Evolutionary conservation across 2,329 filamentous ascomycete species (phyloP).

Genomic region (Acrodontium crateriforme): DNA sequence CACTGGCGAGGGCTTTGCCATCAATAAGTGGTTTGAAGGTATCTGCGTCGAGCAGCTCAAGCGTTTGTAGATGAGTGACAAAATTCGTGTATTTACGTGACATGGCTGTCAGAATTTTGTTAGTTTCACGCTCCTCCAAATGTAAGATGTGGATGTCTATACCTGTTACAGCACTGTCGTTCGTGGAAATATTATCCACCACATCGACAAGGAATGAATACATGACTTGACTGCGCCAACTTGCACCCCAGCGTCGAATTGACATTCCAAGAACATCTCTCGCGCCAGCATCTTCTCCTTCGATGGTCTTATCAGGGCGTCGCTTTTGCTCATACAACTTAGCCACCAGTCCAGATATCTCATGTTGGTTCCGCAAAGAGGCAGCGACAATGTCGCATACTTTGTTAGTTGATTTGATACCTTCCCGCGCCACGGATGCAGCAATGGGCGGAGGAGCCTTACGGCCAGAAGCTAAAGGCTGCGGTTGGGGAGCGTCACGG

Average conservation of each 20-base stretch:
- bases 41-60: slow-evolving; percentile 38
- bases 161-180: slow-evolving; percentile 32
- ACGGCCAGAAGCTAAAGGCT: slow-evolving; percentile 26
- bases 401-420: slow-evolving; percentile 68
- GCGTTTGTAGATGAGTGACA: slow-evolving; percentile 35
- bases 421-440: slow-evolving; percentile 55
- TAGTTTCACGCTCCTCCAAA: too few relatives aligned
- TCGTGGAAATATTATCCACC: too few relatives aligned
- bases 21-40: slow-evolving; percentile 45
- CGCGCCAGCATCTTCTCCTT: slow-evolving; percentile 26
- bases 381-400: slow-evolving; percentile 53
- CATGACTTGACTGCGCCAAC: slow-evolving; percentile 60
- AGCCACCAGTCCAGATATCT: slow-evolving; percentile 51
- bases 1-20: slow-evolving; percentile 57
- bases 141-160: too few relatives aligned
- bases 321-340: slow-evolving; percentile 34
- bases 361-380: slow-evolving; percentile 45
- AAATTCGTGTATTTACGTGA: slow-evolving; percentile 40
- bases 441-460: slow-evolving; percentile 46
- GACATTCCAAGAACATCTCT: slow-evolving; percentile 60
- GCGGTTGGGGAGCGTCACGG: slow-evolving; percentile 36
- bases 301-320: slow-evolving; percentile 32
- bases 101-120: slow-evolving; percentile 28
- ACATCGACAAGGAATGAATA: slow-evolving; percentile 55
- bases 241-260: slow-evolving; percentile 56